Evolutionary conservation across 202 grass and related monocot species (phyloP).

Genomic region (Thinopyrum obtusiflorum): DNA sequence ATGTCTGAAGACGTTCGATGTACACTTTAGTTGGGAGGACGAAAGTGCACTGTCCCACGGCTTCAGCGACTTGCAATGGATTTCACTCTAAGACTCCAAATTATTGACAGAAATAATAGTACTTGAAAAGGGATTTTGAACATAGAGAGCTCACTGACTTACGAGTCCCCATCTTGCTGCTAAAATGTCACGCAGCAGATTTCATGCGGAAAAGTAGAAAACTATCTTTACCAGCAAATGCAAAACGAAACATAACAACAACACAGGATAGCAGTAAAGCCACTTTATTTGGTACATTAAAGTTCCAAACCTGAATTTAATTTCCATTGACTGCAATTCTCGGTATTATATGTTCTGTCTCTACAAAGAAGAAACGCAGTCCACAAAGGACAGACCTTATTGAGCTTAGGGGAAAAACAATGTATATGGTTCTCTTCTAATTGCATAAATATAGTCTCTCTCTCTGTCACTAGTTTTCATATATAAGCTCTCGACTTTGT

Average conservation of each 20-base stretch:
- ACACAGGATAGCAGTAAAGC: not conserved
- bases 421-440: constrained; percentile 54
- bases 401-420: constrained; percentile 61
- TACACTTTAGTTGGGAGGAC: too few species aligned
- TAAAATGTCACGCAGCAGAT: too few species aligned
- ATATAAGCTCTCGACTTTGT: constrained; percentile 38
- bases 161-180: too few species aligned
- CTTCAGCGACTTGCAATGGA: too few species aligned
- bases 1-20: too few species aligned
- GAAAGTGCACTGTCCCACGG: too few species aligned
- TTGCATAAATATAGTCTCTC: constrained; percentile 42
- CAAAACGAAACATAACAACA: not conserved
- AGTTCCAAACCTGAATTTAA: constrained; percentile 37
- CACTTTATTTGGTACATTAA: not conserved
- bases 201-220: not conserved
- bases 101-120: too few species aligned
- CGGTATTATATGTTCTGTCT: constrained; percentile 43
- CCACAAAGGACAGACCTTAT: constrained; percentile 48
- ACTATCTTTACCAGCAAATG: too few species aligned
- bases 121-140: not conserved
- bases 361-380: constrained; percentile 44
- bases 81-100: too few species aligned
- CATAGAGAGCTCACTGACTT: too few species aligned
- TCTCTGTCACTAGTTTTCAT: constrained; percentile 29
- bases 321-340: constrained; percentile 38